Evolutionary conservation across 768 basidiomycete species (phyloP).

Genomic region (Xerocomus potaroensis): DNA sequence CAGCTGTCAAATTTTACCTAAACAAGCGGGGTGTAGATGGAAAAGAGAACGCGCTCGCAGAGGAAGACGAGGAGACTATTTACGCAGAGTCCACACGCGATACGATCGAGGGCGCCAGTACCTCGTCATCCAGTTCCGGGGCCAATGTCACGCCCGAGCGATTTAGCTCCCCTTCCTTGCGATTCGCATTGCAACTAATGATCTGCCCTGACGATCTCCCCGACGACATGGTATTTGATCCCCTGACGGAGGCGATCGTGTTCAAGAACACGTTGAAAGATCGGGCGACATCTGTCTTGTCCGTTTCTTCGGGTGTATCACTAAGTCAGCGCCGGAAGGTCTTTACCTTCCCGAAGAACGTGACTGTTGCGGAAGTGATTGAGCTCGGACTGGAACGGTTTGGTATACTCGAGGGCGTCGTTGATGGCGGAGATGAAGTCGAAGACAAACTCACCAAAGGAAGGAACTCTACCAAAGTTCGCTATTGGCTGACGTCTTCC

Average conservation of each 20-base stretch:
- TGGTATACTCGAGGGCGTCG: conserved; percentile 94
- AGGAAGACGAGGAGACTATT: conserved; percentile 39
- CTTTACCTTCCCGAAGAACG: conserved; percentile 90
- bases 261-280: conserved; percentile 71
- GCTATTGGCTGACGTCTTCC: conserved; percentile 73
- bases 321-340: conserved; percentile 70
- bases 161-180: conserved; percentile 76
- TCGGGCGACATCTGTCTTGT: conserved; percentile 38
- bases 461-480: conserved; percentile 69
- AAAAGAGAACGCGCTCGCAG: conserved; percentile 44
- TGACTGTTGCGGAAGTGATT: conserved; percentile 94
- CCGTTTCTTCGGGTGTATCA: conserved; percentile 50
- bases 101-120: conserved; percentile 24
- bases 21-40: conserved; percentile 54
- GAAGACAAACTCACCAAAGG: conserved; percentile 89
- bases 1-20: conserved; percentile 93
- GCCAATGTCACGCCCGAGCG: conserved; percentile 59
- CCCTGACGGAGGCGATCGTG: conserved; percentile 89
- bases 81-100: conserved; percentile 35
- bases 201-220: conserved; percentile 91
- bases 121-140: conserved; percentile 20
- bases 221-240: conserved; percentile 93
- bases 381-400: conserved; percentile 90
- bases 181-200: conserved; percentile 82
- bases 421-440: conserved; percentile 96